A percentile compares a stretch with the other conserved stretches of the same genome.
phyloP scores from a whole-genome alignment of 192 early-diverging fungal genomes.

The Entomortierella chlamydospora region DNA sequence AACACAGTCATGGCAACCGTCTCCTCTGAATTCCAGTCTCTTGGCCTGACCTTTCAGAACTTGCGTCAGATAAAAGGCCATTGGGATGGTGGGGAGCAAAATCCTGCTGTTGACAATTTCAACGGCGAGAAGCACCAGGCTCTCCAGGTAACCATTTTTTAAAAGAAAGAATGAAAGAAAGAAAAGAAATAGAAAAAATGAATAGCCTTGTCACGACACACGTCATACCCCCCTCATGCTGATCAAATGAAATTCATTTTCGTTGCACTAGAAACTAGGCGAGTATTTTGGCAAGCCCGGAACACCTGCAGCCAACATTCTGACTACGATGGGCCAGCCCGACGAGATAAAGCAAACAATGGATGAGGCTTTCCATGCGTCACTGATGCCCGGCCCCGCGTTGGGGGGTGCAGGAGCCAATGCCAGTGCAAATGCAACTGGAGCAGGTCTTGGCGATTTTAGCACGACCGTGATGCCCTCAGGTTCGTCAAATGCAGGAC shows the following conservation, averaged over 20 bases:
- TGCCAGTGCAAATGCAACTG: constrained; percentile 1
- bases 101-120: constrained; percentile 49
- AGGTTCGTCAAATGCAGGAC: constrained; percentile 7
- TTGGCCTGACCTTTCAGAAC: constrained; percentile 45
- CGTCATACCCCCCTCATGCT: not conserved
- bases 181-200: too few relatives aligned
- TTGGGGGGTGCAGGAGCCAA: constrained; percentile 9
- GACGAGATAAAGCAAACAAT: constrained; percentile 60
- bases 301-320: constrained; percentile 56
- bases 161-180: too few relatives aligned
- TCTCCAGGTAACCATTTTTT: constrained; percentile 42
- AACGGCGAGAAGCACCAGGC: constrained; percentile 55
- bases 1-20: constrained; percentile 35
- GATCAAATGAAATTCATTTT: not conserved
- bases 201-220: not conserved
- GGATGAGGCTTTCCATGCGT: constrained; percentile 29
- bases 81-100: constrained; percentile 42
- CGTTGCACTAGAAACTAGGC: constrained; percentile 48
- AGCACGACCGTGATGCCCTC: constrained; percentile 48
- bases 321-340: constrained; percentile 58
- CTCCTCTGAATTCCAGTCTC: constrained; percentile 39
- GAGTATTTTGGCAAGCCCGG: constrained; percentile 58
- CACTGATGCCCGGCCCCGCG: constrained; percentile 39
- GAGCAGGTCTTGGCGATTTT: constrained; percentile 34
- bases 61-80: constrained; percentile 54